phyloP scores from a whole-genome alignment of 2,329 filamentous ascomycete genomes.

The Colletotrichum chrysophilum region DNA sequence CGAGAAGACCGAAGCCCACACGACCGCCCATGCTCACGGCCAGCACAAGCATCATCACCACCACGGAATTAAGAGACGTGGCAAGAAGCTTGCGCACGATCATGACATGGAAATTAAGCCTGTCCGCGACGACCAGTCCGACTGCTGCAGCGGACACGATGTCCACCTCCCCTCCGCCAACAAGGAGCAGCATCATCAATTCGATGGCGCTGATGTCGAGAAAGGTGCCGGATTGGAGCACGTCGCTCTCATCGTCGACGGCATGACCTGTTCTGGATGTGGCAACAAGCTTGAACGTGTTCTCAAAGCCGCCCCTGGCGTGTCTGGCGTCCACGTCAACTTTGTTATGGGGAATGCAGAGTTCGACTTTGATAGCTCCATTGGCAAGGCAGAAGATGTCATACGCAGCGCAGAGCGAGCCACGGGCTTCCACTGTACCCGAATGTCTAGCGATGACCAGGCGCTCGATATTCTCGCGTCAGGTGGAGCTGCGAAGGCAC shows the following conservation, averaged over 20 bases:
- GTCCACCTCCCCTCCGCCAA: not conserved
- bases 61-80: slow-evolving; percentile 25
- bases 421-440: slow-evolving; percentile 34
- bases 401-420: slow-evolving; percentile 29
- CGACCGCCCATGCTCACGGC: slow-evolving; percentile 10
- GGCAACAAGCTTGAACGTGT: slow-evolving; percentile 36
- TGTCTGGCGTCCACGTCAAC: slow-evolving; percentile 37
- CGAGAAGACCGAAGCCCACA: not conserved
- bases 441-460: slow-evolving; percentile 29
- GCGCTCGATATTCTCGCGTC: slow-evolving; percentile 32
- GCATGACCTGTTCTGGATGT: slow-evolving; percentile 43
- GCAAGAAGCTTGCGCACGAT: slow-evolving; percentile 17
- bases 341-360: slow-evolving; percentile 43
- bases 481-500: slow-evolving; percentile 22
- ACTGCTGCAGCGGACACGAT: slow-evolving; percentile 9
- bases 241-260: slow-evolving; percentile 33
- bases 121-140: not conserved
- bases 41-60: slow-evolving; percentile 24
- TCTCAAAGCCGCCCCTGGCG: slow-evolving; percentile 30
- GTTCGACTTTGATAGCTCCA: slow-evolving; percentile 30
- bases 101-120: slow-evolving; percentile 7
- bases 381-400: slow-evolving; percentile 30
- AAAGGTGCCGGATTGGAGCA: slow-evolving; percentile 29
- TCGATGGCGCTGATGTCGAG: slow-evolving; percentile 27
- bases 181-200: not conserved